Percentiles rank a stretch among this genome's conserved stretches.
phyloP scores from a whole-genome alignment of 108 stramenopile genomes.

The Aurantiochytrium sp. region DNA sequence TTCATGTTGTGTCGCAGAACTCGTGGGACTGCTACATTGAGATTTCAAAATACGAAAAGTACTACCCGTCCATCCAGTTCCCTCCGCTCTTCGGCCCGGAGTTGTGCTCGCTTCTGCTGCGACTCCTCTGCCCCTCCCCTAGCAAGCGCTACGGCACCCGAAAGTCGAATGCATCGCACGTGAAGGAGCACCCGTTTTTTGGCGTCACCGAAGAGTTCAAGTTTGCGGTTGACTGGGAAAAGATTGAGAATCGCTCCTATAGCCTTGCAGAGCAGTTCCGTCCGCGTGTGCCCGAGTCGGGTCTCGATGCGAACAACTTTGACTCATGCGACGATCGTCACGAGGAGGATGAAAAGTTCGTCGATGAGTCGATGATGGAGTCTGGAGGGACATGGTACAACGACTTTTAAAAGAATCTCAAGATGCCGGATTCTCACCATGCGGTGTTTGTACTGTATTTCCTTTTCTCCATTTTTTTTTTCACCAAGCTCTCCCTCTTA shows the following conservation, averaged over 20 bases:
- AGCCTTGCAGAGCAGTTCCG: not conserved
- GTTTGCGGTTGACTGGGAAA: not conserved
- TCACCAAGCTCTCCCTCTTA: too few relatives aligned
- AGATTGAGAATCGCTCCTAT: not conserved
- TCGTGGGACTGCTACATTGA: constrained; percentile 19
- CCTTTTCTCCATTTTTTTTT: too few relatives aligned
- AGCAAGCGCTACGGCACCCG: not conserved
- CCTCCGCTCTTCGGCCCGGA: not conserved
- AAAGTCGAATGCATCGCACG: constrained; percentile 13
- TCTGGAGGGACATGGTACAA: not conserved
- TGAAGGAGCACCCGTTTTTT: not conserved
- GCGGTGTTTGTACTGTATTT: too few relatives aligned
- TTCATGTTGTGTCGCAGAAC: constrained; percentile 41
- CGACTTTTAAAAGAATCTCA: not conserved
- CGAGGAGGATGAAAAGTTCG: not conserved
- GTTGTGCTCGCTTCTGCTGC: not conserved
- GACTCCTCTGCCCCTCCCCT: not conserved
- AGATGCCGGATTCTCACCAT: too few relatives aligned
- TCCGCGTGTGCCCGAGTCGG: not conserved
- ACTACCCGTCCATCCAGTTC: constrained; percentile 5
- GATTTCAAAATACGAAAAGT: not conserved
- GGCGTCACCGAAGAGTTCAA: not conserved
- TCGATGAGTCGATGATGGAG: constrained; percentile 9
- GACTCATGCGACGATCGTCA: not conserved
- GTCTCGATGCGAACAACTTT: constrained; percentile 5